phyloP scores from a whole-genome alignment of 441 rosid species.

The Arabidopsis lyrata region DNA sequence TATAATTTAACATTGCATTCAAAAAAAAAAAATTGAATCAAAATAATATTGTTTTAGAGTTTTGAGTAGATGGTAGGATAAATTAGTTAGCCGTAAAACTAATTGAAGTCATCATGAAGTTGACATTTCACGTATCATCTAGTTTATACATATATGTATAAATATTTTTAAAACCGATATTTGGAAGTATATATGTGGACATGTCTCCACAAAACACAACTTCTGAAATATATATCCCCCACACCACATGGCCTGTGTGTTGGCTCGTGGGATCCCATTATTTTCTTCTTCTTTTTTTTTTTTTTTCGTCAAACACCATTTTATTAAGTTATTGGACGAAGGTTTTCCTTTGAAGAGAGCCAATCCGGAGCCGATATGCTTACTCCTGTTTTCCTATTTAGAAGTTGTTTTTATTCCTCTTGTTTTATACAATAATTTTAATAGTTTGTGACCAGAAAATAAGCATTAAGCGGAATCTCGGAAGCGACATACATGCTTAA shows the following conservation, averaged over 20 bases:
- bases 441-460: constrained; percentile 4
- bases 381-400: constrained; percentile 11
- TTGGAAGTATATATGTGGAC: constrained; percentile 29
- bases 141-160: background rate
- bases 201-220: constrained; percentile 44
- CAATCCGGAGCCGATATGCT: too few species aligned
- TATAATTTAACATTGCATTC: too few species aligned
- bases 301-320: too few species aligned
- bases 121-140: constrained; percentile 16
- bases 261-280: constrained; percentile 37
- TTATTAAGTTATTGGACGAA: too few species aligned
- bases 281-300: too few species aligned
- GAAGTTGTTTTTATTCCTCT: constrained; percentile 25
- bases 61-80: background rate
- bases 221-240: constrained; percentile 36
- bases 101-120: constrained; percentile 8
- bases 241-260: constrained; percentile 42
- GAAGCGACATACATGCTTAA: background rate
- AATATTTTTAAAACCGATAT: background rate
- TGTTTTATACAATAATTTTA: constrained; percentile 3
- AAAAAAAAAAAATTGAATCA: background rate
- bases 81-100: background rate
- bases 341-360: too few species aligned
- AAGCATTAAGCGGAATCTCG: background rate
- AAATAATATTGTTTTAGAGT: background rate